Conservation (phyloP, 1,284 basidiomycete genomes). For the Moniliophthora roreri region DNA sequence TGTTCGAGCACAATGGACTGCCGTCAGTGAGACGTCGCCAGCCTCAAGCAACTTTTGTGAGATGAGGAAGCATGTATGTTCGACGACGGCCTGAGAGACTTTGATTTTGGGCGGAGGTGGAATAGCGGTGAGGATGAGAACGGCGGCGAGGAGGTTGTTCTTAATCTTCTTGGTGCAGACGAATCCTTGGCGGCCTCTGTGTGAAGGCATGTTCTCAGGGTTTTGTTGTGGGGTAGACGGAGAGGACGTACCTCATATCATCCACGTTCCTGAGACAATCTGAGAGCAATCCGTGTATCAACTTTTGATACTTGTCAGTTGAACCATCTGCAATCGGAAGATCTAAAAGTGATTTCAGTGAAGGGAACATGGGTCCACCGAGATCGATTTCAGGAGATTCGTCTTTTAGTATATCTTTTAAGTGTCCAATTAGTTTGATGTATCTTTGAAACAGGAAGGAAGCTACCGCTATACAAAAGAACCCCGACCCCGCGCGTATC, state of each 20-base stretch:
- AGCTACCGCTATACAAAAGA: constrained; percentile 81
- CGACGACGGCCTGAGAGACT: constrained; percentile 76
- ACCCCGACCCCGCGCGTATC: constrained; percentile 83
- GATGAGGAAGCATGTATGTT: constrained; percentile 84
- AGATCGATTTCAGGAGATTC: constrained; percentile 80
- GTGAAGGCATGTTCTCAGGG: neutral
- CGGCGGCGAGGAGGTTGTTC: constrained; percentile 86
- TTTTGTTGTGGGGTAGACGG: neutral
- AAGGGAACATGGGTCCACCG: constrained; percentile 75
- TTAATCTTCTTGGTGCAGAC: constrained; percentile 85
- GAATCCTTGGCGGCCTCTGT: constrained; percentile 75
- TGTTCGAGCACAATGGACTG: constrained; percentile 87
- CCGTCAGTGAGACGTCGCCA: constrained; percentile 82
- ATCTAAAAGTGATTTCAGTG: constrained; percentile 75
- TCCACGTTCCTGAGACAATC: constrained; percentile 86
- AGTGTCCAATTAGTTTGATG: too few species aligned
- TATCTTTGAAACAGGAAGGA: too few species aligned
- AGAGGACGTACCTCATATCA: constrained; percentile 76
- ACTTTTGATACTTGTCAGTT: constrained; percentile 29
- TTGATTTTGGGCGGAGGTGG: constrained; percentile 54
- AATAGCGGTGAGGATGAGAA: constrained; percentile 83
- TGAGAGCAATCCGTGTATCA: constrained; percentile 86
- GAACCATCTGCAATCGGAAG: constrained; percentile 37
- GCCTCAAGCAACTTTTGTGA: constrained; percentile 71
- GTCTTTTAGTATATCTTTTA: constrained; percentile 79